Evolutionary conservation across 441 rosid genomes (phyloP), one percentile per base, ranked within the genome.

Genomic region (Gossypium davidsonii): DNA sequence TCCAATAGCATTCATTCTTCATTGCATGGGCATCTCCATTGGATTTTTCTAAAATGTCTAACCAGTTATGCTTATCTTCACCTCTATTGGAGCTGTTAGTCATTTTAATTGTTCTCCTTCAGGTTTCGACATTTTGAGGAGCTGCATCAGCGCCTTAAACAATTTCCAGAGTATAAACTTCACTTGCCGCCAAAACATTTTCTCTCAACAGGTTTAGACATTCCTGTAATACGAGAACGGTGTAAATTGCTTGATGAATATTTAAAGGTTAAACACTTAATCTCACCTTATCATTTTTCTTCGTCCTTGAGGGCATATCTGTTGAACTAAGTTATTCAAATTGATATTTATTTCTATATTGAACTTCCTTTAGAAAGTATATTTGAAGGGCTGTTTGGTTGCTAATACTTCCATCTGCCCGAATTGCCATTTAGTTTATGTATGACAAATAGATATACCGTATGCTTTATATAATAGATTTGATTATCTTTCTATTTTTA

Each of bases 111-210:
- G 31, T 31, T 74, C 64, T 56, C 73, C 51, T 56, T 75, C 81
- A 96, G 98, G 86, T 96, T 93, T 81, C 97, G 98, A 65, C 99
- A 96, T 85, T 96, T 96, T 87, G 99, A 96, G 87, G 99, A 96
- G 88, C 82, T 96, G 76, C 99, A 96, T 83, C 91, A 91, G 73
- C 94, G 97, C 71, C 93, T 96, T 62, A 96, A 92, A 83, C 90
- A 86, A 80, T 92, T 92, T 85, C 85, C 91, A 0, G 98, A 91
- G 79, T 96, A 93, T 78, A 88, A 83, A 87, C 96, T 93, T 77
- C 91, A 96, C 80, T 86, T 96, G 87, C 99, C 98, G 9, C 99
- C 98, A 3, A 96, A 96, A 83, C 96, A 90, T 88, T 96, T 96
- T 83, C 89, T 96, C 73, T 96, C 99, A 65, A 86, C 98, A 25